Evolutionary conservation across 306 rosid genomes (phyloP), one percentile per base, ranked within the genome.

Genomic region (Potentilla sterilis): DNA sequence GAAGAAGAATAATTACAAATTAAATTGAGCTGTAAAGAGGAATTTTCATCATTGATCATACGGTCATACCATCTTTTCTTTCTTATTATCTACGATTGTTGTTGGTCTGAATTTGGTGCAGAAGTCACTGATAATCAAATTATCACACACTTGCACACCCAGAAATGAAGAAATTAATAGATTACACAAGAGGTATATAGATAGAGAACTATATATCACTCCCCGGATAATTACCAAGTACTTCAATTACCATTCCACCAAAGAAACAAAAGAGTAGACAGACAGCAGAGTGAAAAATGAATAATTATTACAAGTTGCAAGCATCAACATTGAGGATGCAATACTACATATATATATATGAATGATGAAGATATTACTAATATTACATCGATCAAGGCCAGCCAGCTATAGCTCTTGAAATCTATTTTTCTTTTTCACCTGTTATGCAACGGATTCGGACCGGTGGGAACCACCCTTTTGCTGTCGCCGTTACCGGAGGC

Each of bases 371-470:
- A 44, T 54, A 55, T 55, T 38, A 40, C 52, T 55, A 40, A 43
- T 40, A 72, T 72, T 72, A 40, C 64, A 59, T 70, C 46, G 75
- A 48, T 75, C 47, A 42, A 43, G 67, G 54, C 37, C 59, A 40
- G 58, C 19, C 64, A 54, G 61, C 9, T 41, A 37, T 37, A 13
- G 28, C 21, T 24, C 44, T 35, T 40, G 44, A 74, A 49, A 35
- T 73, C 44, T 19, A 0, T 19, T 51, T 13, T 37, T 67, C 16
- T 9, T 67, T 9, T 85, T 80, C 88, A 86, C 89, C 87, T 84
- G 84, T 91, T 94, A 79, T 94, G 98, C 16, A 94, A 81, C 46
- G 97, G 98, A 73, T 94, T 93, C 38, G 98, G 92, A 74, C 97
- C 96, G 0, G 96, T 94, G 2, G 98, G 98, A 77, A 91, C 96